Conservation (phyloP, 78 protist genomes). For the Planoprotostelium fungivorum region DNA sequence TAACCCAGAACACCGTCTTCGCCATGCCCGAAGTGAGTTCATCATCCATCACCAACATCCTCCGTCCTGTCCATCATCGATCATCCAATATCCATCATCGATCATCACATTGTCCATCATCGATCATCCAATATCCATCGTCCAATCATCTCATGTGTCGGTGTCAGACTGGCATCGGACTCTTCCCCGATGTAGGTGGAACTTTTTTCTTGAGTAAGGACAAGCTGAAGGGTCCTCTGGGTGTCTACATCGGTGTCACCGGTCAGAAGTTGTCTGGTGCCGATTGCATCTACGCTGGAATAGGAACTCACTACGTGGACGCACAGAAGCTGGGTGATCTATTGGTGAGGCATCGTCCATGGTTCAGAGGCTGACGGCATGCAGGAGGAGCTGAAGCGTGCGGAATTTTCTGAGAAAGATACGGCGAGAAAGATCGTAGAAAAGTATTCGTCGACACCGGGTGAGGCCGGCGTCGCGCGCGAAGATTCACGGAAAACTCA, state of each 20-base stretch:
- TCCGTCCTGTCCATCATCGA: too few species aligned
- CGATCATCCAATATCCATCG: neutral
- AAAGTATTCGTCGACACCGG: neutral
- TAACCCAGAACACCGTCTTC: conserved; percentile 79
- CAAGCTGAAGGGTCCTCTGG: neutral
- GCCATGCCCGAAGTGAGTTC: conserved; percentile 82
- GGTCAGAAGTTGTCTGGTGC: conserved; percentile 39
- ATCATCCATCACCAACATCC: too few species aligned
- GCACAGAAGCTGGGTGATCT: neutral
- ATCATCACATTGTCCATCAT: too few species aligned
- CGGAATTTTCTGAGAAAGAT: neutral
- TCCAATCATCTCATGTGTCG: neutral
- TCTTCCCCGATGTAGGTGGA: conserved; percentile 84
- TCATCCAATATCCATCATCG: neutral
- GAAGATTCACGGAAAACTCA: neutral
- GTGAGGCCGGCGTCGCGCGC: neutral
- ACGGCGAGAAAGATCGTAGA: neutral
- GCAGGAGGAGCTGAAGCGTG: neutral
- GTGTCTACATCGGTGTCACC: conserved; percentile 78
- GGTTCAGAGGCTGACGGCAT: too few species aligned
- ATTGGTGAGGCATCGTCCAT: neutral
- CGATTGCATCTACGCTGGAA: neutral
- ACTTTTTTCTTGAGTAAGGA: conserved; percentile 13
- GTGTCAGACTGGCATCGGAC: conserved; percentile 54
- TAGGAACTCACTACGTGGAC: neutral